These are phyloP conservation scores for Phytophthora syringae DNA, from an alignment of 352 stramenopile species.

Conservation along the genomic window DNA sequence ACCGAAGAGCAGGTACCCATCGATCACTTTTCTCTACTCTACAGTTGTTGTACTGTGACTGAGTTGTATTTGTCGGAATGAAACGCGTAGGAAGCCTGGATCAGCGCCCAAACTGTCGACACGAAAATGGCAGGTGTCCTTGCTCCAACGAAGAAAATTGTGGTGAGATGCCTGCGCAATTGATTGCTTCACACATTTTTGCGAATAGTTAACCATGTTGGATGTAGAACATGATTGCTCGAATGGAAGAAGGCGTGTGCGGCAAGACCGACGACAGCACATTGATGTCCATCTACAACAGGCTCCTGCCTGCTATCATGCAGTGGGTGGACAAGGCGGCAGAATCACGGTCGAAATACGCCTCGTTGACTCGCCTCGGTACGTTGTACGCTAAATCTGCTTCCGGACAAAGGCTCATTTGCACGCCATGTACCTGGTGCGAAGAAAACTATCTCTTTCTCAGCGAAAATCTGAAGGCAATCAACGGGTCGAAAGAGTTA, in stretches of 20 bases:
- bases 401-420: neutral
- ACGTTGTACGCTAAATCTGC: neutral
- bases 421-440: neutral
- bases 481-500: conserved; percentile 54
- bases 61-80: neutral
- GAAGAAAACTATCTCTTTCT: conserved; percentile 79
- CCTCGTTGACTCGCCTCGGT: conserved; percentile 64
- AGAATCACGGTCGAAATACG: conserved; percentile 74
- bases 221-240: conserved; percentile 58
- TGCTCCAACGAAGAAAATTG: conserved; percentile 66
- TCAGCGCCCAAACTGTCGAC: conserved; percentile 67
- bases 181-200: neutral
- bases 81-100: conserved; percentile 75
- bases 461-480: conserved; percentile 50
- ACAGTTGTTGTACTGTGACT: neutral
- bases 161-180: conserved; percentile 31
- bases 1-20: conserved; percentile 63
- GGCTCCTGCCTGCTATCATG: conserved; percentile 63
- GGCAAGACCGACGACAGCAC: conserved; percentile 65
- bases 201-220: neutral
- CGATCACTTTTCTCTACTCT: neutral
- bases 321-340: conserved; percentile 78
- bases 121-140: conserved; percentile 79
- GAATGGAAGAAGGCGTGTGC: conserved; percentile 67
- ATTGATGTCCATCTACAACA: conserved; percentile 70